Percentiles rank a stretch among this genome's conserved stretches.
Conservation (phyloP, 805 yeast species). For the Candida maesae region DNA sequence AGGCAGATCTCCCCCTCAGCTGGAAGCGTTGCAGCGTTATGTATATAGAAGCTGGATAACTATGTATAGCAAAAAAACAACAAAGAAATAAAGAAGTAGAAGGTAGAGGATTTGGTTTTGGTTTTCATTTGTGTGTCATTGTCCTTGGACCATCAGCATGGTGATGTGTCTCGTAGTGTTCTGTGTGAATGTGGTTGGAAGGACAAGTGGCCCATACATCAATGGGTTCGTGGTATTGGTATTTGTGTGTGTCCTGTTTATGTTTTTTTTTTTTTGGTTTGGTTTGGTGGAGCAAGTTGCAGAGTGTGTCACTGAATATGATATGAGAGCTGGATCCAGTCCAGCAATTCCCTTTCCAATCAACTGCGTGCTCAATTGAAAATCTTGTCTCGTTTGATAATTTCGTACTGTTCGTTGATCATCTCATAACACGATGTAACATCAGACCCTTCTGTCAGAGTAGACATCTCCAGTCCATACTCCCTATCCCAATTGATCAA, state of each 20-base stretch:
- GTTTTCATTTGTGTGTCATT: not conserved
- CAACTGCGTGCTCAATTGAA: conserved; percentile 15
- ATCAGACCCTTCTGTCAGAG: conserved; percentile 7
- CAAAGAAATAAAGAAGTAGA: not conserved
- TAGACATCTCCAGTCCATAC: conserved; percentile 22
- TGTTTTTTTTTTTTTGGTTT: no score
- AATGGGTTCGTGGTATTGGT: no score
- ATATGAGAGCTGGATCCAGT: no score
- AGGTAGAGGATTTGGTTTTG: not conserved
- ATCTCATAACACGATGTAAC: conserved; percentile 12
- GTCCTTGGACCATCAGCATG: not conserved
- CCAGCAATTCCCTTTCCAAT: no score
- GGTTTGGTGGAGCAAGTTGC: no score
- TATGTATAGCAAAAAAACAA: not conserved
- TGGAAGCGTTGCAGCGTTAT: not conserved
- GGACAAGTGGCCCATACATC: no score
- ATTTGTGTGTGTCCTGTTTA: no score
- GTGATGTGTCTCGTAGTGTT: not conserved
- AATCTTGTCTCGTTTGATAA: conserved; percentile 25
- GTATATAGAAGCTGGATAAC: not conserved
- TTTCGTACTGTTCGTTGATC: conserved; percentile 26
- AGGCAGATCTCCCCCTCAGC: not conserved
- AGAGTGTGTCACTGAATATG: no score
- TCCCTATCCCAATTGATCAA: conserved; percentile 23
- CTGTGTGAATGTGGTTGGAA: not conserved